Evolutionary conservation across 139 green algal species (phyloP).

Genomic region (Chlorella sorokiniana): DNA sequence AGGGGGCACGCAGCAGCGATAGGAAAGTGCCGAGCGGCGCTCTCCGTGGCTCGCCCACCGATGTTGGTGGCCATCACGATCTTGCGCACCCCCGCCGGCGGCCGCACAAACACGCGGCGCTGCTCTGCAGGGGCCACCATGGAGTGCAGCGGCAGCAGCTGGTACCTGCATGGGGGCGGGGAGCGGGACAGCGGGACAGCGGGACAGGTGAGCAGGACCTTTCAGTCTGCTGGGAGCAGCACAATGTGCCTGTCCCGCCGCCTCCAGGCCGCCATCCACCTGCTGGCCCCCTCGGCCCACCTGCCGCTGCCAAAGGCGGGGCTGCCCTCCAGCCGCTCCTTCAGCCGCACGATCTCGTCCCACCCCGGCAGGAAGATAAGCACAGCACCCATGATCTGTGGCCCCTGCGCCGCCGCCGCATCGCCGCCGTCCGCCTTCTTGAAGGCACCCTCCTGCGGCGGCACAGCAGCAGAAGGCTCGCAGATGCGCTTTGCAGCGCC

Average conservation of each 20-base stretch:
- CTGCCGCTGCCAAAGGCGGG: constrained; percentile 37
- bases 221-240: not conserved
- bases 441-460: constrained; percentile 38
- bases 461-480: not conserved
- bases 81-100: constrained; percentile 71
- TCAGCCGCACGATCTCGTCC: constrained; percentile 83
- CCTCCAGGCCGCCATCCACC: not conserved
- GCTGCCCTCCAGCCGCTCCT: constrained; percentile 59
- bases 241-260: not conserved
- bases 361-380: constrained; percentile 88
- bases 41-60: constrained; percentile 35
- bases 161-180: constrained; percentile 17
- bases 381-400: constrained; percentile 58
- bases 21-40: no score
- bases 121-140: constrained; percentile 75
- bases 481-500: not conserved
- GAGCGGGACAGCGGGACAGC: not conserved
- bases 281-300: not conserved
- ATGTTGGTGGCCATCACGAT: constrained; percentile 89
- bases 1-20: not conserved
- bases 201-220: not conserved
- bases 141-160: constrained; percentile 78
- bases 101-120: constrained; percentile 66
- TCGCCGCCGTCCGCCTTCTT: not conserved
- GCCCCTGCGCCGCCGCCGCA: not conserved